Evolutionary conservation across 805 yeast genomes (phyloP).

Genomic region (Candida silvicultrix): DNA sequence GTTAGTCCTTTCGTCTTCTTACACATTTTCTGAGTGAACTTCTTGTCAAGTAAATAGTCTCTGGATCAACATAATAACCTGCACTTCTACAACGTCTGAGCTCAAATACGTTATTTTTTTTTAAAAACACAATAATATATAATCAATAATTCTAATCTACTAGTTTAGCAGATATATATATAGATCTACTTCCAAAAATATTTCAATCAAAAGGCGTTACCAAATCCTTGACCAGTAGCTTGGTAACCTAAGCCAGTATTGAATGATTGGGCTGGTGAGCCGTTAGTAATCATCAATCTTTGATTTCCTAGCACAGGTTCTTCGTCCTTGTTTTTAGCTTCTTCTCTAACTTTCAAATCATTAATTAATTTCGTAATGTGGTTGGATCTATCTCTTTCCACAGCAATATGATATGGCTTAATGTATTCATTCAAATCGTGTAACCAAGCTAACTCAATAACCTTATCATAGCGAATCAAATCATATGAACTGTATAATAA

Average conservation of each 20-base stretch:
- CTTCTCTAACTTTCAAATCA: constrained; percentile 67
- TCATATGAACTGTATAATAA: constrained; percentile 82
- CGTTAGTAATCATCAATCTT: constrained; percentile 79
- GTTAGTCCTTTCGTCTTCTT: too few species aligned
- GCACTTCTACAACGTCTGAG: too few species aligned
- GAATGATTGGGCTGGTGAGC: constrained; percentile 31
- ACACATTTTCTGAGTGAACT: too few species aligned
- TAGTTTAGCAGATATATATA: too few species aligned
- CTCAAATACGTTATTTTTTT: too few species aligned
- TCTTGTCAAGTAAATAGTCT: too few species aligned
- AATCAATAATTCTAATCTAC: background rate
- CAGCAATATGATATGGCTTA: constrained; percentile 86
- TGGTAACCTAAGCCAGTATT: constrained; percentile 50
- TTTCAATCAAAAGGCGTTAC: constrained; percentile 35
- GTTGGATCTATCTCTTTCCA: constrained; percentile 72
- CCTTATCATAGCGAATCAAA: constrained; percentile 72
- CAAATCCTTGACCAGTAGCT: constrained; percentile 69
- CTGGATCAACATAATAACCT: too few species aligned
- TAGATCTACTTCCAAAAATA: background rate
- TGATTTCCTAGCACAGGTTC: constrained; percentile 47
- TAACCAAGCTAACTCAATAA: constrained; percentile 87
- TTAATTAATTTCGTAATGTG: constrained; percentile 57
- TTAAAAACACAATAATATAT: background rate
- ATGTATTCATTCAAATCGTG: constrained; percentile 76
- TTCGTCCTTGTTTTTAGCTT: constrained; percentile 43